Evolutionary conservation across 1,139 yeast genomes (phyloP).

Genomic region (Pichia sp.): DNA sequence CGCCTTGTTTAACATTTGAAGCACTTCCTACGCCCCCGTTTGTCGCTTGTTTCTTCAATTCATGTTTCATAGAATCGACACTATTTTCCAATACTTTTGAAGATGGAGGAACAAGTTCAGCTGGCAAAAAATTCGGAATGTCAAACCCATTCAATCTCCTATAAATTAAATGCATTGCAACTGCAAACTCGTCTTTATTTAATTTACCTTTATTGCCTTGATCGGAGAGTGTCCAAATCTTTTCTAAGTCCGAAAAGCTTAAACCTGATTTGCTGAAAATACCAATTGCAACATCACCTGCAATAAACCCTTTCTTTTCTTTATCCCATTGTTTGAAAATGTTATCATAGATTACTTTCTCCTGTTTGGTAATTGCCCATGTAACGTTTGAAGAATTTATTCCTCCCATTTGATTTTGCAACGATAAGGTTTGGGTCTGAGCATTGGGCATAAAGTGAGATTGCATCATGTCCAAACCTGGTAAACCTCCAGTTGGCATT

Average conservation of each 20-base stretch:
- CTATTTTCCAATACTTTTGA: slow-evolving; percentile 48
- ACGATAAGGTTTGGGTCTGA: slow-evolving; percentile 31
- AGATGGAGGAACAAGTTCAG: slow-evolving; percentile 75
- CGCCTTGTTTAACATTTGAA: slow-evolving; percentile 10
- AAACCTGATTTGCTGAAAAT: slow-evolving; percentile 89
- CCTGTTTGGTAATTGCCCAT: slow-evolving; percentile 81
- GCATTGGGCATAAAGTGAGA: slow-evolving; percentile 65
- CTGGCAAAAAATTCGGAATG: slow-evolving; percentile 64
- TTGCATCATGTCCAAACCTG: slow-evolving; percentile 70
- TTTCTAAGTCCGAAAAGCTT: slow-evolving; percentile 74
- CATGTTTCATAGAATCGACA: slow-evolving; percentile 43
- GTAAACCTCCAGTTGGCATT: slow-evolving; percentile 65
- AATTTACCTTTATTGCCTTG: slow-evolving; percentile 63
- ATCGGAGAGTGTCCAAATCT: slow-evolving; percentile 82
- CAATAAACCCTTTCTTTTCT: slow-evolving; percentile 55
- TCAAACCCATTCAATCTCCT: slow-evolving; percentile 67
- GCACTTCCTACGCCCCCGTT: slow-evolving; percentile 15
- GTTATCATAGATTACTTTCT: slow-evolving; percentile 77
- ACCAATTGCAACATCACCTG: slow-evolving; percentile 76
- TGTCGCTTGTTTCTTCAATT: slow-evolving; percentile 26
- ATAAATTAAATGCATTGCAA: slow-evolving; percentile 78
- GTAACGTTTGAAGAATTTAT: slow-evolving; percentile 40
- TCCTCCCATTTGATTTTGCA: slow-evolving; percentile 48
- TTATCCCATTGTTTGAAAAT: slow-evolving; percentile 86
- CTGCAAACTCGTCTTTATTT: slow-evolving; percentile 72